Conservation (phyloP, 768 basidiomycete species). For the Leccinellum albellum region DNA sequence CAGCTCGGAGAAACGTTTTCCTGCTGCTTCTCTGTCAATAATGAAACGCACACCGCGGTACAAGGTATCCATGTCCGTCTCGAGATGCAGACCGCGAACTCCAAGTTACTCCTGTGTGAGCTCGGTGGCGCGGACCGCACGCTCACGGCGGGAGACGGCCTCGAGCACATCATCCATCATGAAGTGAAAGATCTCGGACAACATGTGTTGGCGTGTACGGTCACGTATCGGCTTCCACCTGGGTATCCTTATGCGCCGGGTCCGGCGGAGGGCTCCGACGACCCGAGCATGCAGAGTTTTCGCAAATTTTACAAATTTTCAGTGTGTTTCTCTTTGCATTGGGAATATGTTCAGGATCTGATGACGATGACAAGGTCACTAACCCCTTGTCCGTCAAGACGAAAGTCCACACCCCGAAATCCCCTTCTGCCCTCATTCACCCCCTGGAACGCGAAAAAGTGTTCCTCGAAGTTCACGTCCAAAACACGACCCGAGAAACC, state of each 20-base stretch:
- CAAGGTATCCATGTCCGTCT: slow-evolving; percentile 63
- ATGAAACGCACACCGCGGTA: slow-evolving; percentile 63
- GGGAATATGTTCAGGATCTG: neutral
- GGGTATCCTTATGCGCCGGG: slow-evolving; percentile 48
- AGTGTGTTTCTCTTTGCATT: slow-evolving; percentile 42
- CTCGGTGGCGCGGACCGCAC: slow-evolving; percentile 51
- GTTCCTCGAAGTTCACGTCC: slow-evolving; percentile 89
- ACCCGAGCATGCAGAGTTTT: slow-evolving; percentile 64
- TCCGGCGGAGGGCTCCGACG: slow-evolving; percentile 47
- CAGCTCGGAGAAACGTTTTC: slow-evolving; percentile 89
- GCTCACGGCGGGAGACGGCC: slow-evolving; percentile 53
- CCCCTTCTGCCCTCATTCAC: slow-evolving; percentile 67
- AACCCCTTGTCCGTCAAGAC: slow-evolving; percentile 95
- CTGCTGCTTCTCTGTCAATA: slow-evolving; percentile 78
- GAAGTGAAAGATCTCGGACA: slow-evolving; percentile 94
- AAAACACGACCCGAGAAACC: slow-evolving; percentile 76
- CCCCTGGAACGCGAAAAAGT: slow-evolving; percentile 70
- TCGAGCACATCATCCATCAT: slow-evolving; percentile 70
- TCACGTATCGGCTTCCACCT: slow-evolving; percentile 73
- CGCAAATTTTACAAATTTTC: slow-evolving; percentile 90
- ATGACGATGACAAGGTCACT: slow-evolving; percentile 55
- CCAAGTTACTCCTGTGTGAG: slow-evolving; percentile 61
- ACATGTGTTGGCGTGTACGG: slow-evolving; percentile 83
- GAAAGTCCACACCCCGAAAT: slow-evolving; percentile 76
- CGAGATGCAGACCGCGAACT: slow-evolving; percentile 81